Evolutionary conservation across 73 alveolate genomes (phyloP).

Genomic region (Effrenium voratum): DNA sequence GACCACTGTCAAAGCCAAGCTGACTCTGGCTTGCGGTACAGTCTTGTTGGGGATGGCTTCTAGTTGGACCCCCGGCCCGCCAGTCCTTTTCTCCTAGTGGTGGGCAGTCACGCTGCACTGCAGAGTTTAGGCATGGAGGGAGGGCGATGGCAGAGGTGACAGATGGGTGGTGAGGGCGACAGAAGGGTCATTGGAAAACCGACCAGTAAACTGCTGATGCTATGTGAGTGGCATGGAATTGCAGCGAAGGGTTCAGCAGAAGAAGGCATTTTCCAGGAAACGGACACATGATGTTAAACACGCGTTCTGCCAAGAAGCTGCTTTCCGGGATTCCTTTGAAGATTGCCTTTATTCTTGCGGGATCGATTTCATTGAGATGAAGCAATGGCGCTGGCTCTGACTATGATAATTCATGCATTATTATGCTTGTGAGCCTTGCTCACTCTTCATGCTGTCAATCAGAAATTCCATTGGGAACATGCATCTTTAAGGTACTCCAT

Average conservation of each 20-base stretch:
- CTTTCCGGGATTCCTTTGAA: no score
- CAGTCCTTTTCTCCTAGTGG: conserved; percentile 75
- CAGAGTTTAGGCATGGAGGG: conserved; percentile 70
- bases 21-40: not conserved
- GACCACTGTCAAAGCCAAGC: not conserved
- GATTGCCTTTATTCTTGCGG: no score
- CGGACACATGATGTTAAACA: no score
- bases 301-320: no score
- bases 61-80: not conserved
- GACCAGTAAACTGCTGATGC: no score
- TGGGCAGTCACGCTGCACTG: conserved; percentile 39
- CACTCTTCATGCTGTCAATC: not conserved
- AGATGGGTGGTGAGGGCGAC: no score
- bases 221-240: no score
- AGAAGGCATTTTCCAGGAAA: no score
- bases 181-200: no score
- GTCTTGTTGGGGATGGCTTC: not conserved
- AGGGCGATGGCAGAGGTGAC: no score
- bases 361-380: not conserved
- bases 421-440: not conserved
- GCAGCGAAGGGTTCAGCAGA: no score
- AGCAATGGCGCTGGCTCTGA: not conserved
- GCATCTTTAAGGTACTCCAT: no score
- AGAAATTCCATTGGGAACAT: not conserved
- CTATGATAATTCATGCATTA: not conserved